Base-by-base conservation (phyloP, 768 basidiomycete genomes). In the Phanerodontia chrysosporium region DNA sequence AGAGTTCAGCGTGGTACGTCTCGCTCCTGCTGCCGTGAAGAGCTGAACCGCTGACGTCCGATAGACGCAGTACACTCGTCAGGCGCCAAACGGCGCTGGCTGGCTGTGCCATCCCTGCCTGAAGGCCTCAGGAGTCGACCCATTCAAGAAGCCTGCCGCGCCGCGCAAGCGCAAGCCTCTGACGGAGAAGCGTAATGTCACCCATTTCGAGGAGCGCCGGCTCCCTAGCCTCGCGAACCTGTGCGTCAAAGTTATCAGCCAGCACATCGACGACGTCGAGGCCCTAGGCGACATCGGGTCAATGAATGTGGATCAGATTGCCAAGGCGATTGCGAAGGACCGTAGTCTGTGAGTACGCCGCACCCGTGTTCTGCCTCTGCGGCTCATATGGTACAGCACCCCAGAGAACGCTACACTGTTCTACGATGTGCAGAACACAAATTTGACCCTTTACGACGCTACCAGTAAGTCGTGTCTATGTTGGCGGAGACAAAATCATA, bases 191-290 rank as follows among this genome's bases (percentile, higher is more conserved):
- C 83, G 89, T 18, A 85, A 78, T 27, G 74, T 95, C 1, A 76
- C 83, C 3, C 77, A 80, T 51, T 88, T 87, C 61, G 90, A 94
- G 68, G 84, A 88, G 63, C 82, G 75, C 53, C 78, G 82, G 3
- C 80, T 93, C 29, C 86, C 85, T 0, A 82, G 82, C 2, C 78
- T 98, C 18, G 89, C 88, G 9, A 81, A 87, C 2, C 66, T 92
- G 22, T 98, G 96, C 67, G 90, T 55, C n/a, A 57, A 95, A 90
- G 75, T 97, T 24, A 86, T 98, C 58, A 87, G 89, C 18, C 82
- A 83, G 58, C 84, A 92, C 69, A 96, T 98, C 58, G 82, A 94
- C 58, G 91, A 96, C 64, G 87, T 98, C 6, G 92, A 93, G 62
- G 86, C 88, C 0, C 74, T 95, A 16, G 96, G 96, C 0, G 89